These are phyloP conservation scores for Peterozyma toletana DNA, from an alignment of 805 yeast species.

Conservation along the genomic window DNA sequence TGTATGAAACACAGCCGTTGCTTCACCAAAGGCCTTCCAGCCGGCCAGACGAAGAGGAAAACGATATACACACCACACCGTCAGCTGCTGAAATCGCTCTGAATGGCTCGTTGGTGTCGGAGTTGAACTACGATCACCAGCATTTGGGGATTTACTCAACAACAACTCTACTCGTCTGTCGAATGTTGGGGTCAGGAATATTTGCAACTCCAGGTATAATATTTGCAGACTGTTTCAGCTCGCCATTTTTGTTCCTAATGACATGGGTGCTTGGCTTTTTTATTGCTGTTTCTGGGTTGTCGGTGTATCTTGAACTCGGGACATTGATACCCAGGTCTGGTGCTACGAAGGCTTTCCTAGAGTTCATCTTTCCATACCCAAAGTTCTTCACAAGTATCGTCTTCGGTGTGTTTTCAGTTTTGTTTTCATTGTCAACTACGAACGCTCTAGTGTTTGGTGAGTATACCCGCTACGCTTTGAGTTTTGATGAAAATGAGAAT, in stretches of 20 bases:
- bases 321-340: conserved; percentile 64
- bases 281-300: conserved; percentile 54
- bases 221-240: conserved; percentile 53
- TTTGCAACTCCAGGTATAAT: conserved; percentile 62
- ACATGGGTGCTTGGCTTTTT: conserved; percentile 55
- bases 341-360: conserved; percentile 61
- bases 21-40: no score
- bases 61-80: background rate
- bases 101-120: background rate
- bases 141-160: conserved; percentile 54
- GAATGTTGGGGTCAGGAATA: conserved; percentile 67
- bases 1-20: no score
- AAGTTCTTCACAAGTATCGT: conserved; percentile 32
- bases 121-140: conserved; percentile 5
- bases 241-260: conserved; percentile 42
- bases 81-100: background rate
- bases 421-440: conserved; percentile 34
- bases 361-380: conserved; percentile 52
- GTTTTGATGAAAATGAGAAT: conserved; percentile 22
- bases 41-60: no score
- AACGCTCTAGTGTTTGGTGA: conserved; percentile 44
- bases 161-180: conserved; percentile 48
- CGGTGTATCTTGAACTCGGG: conserved; percentile 56
- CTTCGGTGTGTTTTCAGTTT: conserved; percentile 32
- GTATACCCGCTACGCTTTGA: conserved; percentile 33